A percentile compares a stretch with the other conserved stretches of the same genome.
phyloP scores from a whole-genome alignment of 331 rosid genomes.

The Cydonia oblonga region DNA sequence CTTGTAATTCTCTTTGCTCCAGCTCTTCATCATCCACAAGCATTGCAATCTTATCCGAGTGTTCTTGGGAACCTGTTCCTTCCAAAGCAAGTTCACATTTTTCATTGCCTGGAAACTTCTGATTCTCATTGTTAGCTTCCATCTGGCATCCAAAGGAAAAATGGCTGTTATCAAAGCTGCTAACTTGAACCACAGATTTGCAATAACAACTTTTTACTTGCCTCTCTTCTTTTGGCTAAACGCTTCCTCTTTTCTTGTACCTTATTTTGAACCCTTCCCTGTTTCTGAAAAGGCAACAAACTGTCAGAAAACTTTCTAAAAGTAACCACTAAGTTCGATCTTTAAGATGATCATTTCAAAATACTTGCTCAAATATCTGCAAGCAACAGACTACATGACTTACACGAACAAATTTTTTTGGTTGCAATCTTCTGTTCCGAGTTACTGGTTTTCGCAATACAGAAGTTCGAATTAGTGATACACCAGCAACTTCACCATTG shows the following conservation, averaged over 20 bases:
- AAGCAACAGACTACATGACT: conserved; percentile 15
- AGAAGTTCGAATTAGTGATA: conserved; percentile 24
- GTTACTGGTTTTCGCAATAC: conserved; percentile 9
- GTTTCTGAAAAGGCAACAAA: conserved; percentile 21
- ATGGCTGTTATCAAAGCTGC: conserved; percentile 6
- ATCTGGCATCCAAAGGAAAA: conserved; percentile 38
- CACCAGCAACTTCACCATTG: conserved; percentile 14
- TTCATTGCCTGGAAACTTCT: conserved; percentile 25
- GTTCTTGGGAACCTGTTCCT: conserved; percentile 32
- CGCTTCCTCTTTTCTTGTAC: conserved; percentile 48
- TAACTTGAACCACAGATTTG: conserved; percentile 11
- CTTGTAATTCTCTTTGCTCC: conserved; percentile 64
- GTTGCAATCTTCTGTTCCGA: conserved; percentile 32
- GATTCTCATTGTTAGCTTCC: conserved; percentile 28
- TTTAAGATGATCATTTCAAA: background rate
- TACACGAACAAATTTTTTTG: conserved; percentile 30
- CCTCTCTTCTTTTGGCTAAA: conserved; percentile 40
- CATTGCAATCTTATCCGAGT: conserved; percentile 33
- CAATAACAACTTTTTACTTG: conserved; percentile 12
- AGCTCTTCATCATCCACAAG: conserved; percentile 87
- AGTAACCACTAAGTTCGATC: background rate
- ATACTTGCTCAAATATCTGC: background rate
- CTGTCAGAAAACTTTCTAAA: conserved; percentile 19
- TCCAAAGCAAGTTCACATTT: conserved; percentile 67
- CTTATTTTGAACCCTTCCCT: conserved; percentile 47